Percentiles rank a stretch among this genome's conserved stretches.
Evolutionary conservation across 2,329 filamentous ascomycete genomes (phyloP).

Genomic region (Septoria linicola): DNA sequence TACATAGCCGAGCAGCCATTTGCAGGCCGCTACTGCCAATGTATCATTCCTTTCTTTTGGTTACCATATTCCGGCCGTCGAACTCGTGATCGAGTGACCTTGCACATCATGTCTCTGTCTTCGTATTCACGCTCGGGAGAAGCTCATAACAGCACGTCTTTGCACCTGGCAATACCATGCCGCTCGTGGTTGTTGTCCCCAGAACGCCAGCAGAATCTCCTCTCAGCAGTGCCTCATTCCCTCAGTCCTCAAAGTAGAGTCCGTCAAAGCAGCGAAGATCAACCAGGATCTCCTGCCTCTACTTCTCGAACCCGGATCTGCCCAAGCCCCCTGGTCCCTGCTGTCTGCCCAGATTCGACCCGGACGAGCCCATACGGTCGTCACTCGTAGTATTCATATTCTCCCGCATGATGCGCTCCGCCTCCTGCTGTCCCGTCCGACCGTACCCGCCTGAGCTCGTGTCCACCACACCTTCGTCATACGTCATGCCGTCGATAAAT

Average conservation of each 20-base stretch:
- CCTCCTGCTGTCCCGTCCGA: slow-evolving; percentile 46
- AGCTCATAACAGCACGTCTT: no score
- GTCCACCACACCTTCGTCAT: slow-evolving; percentile 44
- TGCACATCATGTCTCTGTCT: not conserved
- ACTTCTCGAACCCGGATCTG: slow-evolving; percentile 60
- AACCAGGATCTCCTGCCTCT: slow-evolving; percentile 1
- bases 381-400: slow-evolving; percentile 49
- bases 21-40: not conserved
- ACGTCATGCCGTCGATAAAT: slow-evolving; percentile 49
- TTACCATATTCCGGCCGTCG: not conserved
- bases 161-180: no score
- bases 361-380: slow-evolving; percentile 31
- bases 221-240: not conserved
- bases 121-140: not conserved
- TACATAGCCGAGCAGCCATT: not conserved
- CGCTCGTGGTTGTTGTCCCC: no score
- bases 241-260: no score
- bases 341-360: slow-evolving; percentile 27
- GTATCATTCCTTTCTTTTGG: not conserved
- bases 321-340: slow-evolving; percentile 51
- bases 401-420: slow-evolving; percentile 65
- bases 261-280: no score
- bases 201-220: not conserved
- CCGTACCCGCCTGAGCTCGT: slow-evolving; percentile 37
- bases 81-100: not conserved